A percentile compares a stretch with the other conserved stretches of the same genome.
phyloP scores from a whole-genome alignment of 116 monocot species.

The Iris pallida region DNA sequence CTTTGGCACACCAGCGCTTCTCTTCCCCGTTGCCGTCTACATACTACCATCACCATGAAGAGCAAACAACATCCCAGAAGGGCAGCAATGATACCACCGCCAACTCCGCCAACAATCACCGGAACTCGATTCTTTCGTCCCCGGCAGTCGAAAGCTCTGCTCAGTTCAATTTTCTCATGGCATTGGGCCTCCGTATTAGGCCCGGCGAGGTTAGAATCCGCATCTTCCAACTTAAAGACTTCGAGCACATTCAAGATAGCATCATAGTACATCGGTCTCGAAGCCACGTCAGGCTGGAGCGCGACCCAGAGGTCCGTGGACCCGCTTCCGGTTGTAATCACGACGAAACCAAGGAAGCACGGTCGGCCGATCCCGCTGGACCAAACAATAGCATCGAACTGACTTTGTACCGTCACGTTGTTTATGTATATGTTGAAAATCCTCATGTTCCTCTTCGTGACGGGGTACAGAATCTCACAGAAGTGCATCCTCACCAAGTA shows the following conservation, averaged over 20 bases:
- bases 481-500: constrained; percentile 37
- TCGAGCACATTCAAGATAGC: constrained; percentile 34
- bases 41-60: no score
- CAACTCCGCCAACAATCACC: constrained; percentile 1
- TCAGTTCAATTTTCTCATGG: not conserved
- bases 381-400: constrained; percentile 7
- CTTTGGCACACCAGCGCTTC: no score
- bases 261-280: constrained; percentile 11
- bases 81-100: not conserved
- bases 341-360: constrained; percentile 11
- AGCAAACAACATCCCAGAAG: no score
- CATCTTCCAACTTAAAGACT: constrained; percentile 23
- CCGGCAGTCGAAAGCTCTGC: not conserved
- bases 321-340: not conserved
- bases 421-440: constrained; percentile 29
- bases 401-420: constrained; percentile 9
- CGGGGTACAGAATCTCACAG: constrained; percentile 24
- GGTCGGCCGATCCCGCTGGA: constrained; percentile 17
- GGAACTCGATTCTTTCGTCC: not conserved
- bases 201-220: constrained; percentile 26
- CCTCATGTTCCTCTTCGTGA: constrained; percentile 18
- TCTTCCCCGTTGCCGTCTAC: no score
- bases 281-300: constrained; percentile 8
- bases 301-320: constrained; percentile 14
- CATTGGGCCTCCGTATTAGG: not conserved